Evolutionary conservation across 768 basidiomycete species (phyloP).

Genomic region (Mycena haematopus): DNA sequence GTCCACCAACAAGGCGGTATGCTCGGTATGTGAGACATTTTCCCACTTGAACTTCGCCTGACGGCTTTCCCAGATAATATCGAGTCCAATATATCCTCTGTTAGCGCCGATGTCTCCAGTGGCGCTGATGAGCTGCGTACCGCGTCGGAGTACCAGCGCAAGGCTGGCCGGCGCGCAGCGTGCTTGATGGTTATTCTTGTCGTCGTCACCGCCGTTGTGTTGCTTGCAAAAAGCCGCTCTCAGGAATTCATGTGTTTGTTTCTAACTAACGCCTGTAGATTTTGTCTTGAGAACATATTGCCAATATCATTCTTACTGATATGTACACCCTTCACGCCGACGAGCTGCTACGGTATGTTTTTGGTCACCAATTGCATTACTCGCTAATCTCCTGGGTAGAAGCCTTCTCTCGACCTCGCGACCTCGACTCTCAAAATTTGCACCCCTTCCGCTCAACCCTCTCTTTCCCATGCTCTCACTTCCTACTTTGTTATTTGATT

Average conservation of each 20-base stretch:
- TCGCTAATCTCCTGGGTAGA: too few relatives aligned
- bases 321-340: too few relatives aligned
- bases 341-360: too few relatives aligned
- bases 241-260: not conserved
- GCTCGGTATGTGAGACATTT: constrained; percentile 68
- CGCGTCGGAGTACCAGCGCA: constrained; percentile 93
- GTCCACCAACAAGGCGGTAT: constrained; percentile 94
- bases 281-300: constrained; percentile 26
- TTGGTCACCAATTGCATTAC: too few relatives aligned
- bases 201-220: constrained; percentile 83
- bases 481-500: too few relatives aligned
- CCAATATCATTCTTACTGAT: too few relatives aligned
- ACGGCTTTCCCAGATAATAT: constrained; percentile 80
- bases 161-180: constrained; percentile 87
- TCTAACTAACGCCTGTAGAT: constrained; percentile 14
- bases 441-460: too few relatives aligned
- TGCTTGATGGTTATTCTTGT: constrained; percentile 90
- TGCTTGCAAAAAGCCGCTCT: constrained; percentile 79
- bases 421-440: too few relatives aligned
- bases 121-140: constrained; percentile 88
- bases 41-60: not conserved
- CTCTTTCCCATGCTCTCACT: too few relatives aligned
- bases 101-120: constrained; percentile 80
- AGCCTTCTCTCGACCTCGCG: too few relatives aligned
- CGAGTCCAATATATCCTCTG: constrained; percentile 91